Base-by-base conservation (phyloP, 2,329 filamentous ascomycete species). In the Aspergillus felis region DNA sequence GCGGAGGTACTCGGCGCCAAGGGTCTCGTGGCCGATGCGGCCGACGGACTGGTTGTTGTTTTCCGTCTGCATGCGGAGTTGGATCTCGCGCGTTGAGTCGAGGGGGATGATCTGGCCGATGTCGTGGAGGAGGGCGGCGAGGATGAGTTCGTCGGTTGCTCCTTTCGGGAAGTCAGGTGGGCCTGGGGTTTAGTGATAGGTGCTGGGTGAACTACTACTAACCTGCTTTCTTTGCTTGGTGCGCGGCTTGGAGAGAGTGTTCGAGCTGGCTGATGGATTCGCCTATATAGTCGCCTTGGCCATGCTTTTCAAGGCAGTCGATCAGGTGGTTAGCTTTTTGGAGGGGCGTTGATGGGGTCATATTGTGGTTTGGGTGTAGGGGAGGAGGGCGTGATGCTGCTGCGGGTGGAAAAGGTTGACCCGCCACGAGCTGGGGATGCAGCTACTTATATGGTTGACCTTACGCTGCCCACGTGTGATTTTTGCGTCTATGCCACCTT, bases 101-200 rank as follows among this genome's bases (percentile, higher is more conserved):
- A 74, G 47, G 3, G 75, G 76, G 14, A 78, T 70, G 55, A 78
- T 75, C 27, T 76, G 74, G 17, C 76, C 76, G 50, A 78, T 73
- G 53, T 79, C 76, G 58, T 78, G 76, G 4, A 78, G 66, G 9
- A 78, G 62, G 7, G 75, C 72, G 0, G 74, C 76, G 25, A 75
- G 64, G 3, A 76, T 60, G 3, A 71, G 69, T 6, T 69, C 61
- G 10, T 61, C 59, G 6, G 55, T 53, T 9, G 64, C 64, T 14
- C 61, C 68, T 70, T 12, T 35, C 2, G 2, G 12, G 32, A 1
- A 24, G 8, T 48, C 42, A 54, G 5, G 2, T 46, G 4, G n/a
- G 14, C 2, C 8, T 32, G 29, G 4, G 24, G 24, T 3, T 25
- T 25, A 25, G 24, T 3, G 24, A 3, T 10, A 3, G 29, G 10